Evolutionary conservation across 352 stramenopile species (phyloP).

Genomic region (Phytophthora sp.): DNA sequence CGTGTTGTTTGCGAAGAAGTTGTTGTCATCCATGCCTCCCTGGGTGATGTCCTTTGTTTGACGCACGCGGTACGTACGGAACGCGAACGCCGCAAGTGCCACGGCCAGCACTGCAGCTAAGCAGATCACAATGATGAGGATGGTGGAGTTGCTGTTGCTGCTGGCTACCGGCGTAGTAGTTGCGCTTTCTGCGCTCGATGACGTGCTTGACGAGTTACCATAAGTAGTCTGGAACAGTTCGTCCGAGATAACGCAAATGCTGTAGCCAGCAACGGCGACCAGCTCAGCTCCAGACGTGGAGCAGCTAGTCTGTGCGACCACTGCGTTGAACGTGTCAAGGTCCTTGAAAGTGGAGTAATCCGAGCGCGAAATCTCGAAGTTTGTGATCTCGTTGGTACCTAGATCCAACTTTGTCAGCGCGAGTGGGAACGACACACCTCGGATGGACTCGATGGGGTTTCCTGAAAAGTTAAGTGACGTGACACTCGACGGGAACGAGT

Average conservation of each 20-base stretch:
- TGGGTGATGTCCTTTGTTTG: conserved; percentile 30
- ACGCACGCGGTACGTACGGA: conserved; percentile 50
- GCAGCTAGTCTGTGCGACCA: conserved; percentile 46
- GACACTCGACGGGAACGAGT: conserved; percentile 56
- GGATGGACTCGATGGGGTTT: conserved; percentile 64
- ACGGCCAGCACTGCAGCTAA: conserved; percentile 55
- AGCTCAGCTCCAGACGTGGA: conserved; percentile 51
- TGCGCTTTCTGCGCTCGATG: conserved; percentile 34
- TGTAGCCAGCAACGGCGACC: conserved; percentile 38
- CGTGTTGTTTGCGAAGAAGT: conserved; percentile 65
- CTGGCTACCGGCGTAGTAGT: conserved; percentile 15
- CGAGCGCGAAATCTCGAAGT: conserved; percentile 72
- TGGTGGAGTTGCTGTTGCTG: conserved; percentile 45
- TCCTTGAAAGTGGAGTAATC: conserved; percentile 65
- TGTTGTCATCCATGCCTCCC: conserved; percentile 26
- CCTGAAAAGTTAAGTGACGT: conserved; percentile 59
- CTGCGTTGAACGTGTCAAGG: conserved; percentile 48
- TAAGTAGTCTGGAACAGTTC: conserved; percentile 65
- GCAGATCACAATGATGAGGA: conserved; percentile 66
- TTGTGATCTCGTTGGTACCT: conserved; percentile 52
- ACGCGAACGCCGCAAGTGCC: conserved; percentile 56
- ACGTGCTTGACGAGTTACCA: conserved; percentile 23
- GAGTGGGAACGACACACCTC: conserved; percentile 62
- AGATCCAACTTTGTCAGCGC: conserved; percentile 55
- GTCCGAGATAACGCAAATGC: conserved; percentile 70